Evolutionary conservation across 345 rosid genomes (phyloP).

Genomic region (Lenwebbia sp.): DNA sequence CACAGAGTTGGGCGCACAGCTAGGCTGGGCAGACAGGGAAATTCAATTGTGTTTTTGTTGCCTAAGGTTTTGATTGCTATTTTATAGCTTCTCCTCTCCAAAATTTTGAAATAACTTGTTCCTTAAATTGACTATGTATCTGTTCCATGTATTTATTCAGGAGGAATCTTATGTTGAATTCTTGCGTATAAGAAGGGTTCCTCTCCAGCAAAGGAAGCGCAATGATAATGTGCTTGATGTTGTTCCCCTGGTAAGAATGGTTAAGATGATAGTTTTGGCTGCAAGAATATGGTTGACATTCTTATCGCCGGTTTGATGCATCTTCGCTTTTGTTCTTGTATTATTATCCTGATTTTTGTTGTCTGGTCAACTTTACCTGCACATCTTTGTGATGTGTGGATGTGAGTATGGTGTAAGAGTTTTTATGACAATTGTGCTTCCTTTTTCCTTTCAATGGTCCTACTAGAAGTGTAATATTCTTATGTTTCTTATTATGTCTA

Average conservation of each 20-base stretch:
- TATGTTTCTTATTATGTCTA: not conserved
- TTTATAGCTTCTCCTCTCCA: not conserved
- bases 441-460: not conserved
- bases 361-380: not conserved
- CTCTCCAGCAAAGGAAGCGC: slow-evolving; percentile 47
- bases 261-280: not conserved
- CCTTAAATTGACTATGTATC: not conserved
- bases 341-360: not conserved
- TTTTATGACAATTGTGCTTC: not conserved
- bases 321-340: not conserved
- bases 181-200: slow-evolving; percentile 63
- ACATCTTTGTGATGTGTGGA: not conserved
- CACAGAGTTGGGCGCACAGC: slow-evolving; percentile 96
- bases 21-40: slow-evolving; percentile 79
- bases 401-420: not conserved
- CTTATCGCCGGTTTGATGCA: not conserved
- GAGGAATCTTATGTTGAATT: slow-evolving; percentile 88
- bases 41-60: slow-evolving; percentile 51
- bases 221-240: slow-evolving; percentile 48
- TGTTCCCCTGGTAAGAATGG: slow-evolving; percentile 47
- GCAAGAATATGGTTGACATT: not conserved
- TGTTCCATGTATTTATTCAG: slow-evolving; percentile 20
- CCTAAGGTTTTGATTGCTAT: slow-evolving; percentile 44
- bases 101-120: not conserved
- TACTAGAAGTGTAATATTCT: not conserved